A percentile compares a stretch with the other conserved stretches of the same genome.
Conservation (phyloP, 2,329 filamentous ascomycete genomes). For the Ceratocystiopsis sp. region DNA sequence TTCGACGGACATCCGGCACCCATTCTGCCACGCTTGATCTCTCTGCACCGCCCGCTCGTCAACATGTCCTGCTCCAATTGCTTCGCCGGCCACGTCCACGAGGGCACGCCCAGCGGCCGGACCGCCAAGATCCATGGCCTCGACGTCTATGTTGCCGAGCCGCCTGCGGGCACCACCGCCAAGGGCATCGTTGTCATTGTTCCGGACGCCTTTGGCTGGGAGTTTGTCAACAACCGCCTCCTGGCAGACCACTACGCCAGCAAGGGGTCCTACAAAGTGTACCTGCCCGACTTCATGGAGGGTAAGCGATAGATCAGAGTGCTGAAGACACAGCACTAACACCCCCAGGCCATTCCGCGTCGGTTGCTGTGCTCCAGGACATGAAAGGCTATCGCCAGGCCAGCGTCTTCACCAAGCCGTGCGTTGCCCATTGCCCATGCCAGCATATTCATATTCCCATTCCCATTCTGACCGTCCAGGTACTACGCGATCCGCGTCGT, state of each 20-base stretch:
- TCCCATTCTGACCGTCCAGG: slow-evolving; percentile 5
- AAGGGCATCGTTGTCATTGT: slow-evolving; percentile 35
- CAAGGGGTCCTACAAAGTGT: slow-evolving; percentile 30
- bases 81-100: slow-evolving; percentile 28
- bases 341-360: slow-evolving; percentile 20
- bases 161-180: slow-evolving; percentile 15
- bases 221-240: slow-evolving; percentile 33
- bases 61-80: slow-evolving; percentile 23
- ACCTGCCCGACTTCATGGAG: slow-evolving; percentile 35
- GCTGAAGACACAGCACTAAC: too few relatives aligned
- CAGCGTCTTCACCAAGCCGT: slow-evolving; percentile 16
- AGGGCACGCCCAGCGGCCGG: slow-evolving; percentile 26
- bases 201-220: slow-evolving; percentile 38
- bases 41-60: too few relatives aligned
- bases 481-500: slow-evolving; percentile 13
- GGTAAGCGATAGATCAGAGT: too few relatives aligned
- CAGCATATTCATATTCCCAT: too few relatives aligned
- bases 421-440: too few relatives aligned
- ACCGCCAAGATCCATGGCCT: slow-evolving; percentile 29
- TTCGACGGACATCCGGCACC: too few relatives aligned
- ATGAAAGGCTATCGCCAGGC: slow-evolving; percentile 13
- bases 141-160: slow-evolving; percentile 28
- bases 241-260: slow-evolving; percentile 37
- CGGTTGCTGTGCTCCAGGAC: slow-evolving; percentile 15
- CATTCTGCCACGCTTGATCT: too few relatives aligned